These are phyloP conservation scores for Debaryomyces fabryi DNA, from an alignment of 1,139 yeast species.

Conservation along the genomic window DNA sequence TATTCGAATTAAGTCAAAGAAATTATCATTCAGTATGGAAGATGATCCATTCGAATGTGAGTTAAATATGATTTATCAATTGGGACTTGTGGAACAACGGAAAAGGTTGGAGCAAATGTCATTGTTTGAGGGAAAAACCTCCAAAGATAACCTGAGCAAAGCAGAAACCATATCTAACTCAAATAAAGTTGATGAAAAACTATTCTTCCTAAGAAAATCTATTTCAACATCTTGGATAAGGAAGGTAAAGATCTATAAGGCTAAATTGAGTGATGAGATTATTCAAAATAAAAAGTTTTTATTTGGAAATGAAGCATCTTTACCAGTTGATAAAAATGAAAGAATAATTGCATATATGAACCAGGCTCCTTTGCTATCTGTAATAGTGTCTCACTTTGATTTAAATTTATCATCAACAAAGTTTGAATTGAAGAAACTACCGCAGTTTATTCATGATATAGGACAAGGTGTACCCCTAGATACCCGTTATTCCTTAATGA, in stretches of 20 bases:
- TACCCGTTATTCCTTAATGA: constrained; percentile 63
- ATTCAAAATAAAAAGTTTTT: constrained; percentile 53
- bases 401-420: constrained; percentile 56
- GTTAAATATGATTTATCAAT: constrained; percentile 71
- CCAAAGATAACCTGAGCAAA: constrained; percentile 3
- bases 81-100: constrained; percentile 74
- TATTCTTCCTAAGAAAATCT: constrained; percentile 18
- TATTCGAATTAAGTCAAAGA: constrained; percentile 51
- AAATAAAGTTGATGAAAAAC: constrained; percentile 13
- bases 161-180: constrained; percentile 2
- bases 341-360: constrained; percentile 59
- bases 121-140: constrained; percentile 47
- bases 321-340: constrained; percentile 51
- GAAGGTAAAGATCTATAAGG: constrained; percentile 52
- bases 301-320: constrained; percentile 45
- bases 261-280: constrained; percentile 48
- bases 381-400: constrained; percentile 60
- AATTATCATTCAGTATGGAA: constrained; percentile 55
- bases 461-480: constrained; percentile 86
- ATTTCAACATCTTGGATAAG: constrained; percentile 47
- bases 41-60: constrained; percentile 91
- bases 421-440: constrained; percentile 54
- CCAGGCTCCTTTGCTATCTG: constrained; percentile 65
- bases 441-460: constrained; percentile 63
- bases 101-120: constrained; percentile 60